Evolutionary conservation across 495 filamentous ascomycete genomes (phyloP).

Genomic region (Acidiella bohemica): DNA sequence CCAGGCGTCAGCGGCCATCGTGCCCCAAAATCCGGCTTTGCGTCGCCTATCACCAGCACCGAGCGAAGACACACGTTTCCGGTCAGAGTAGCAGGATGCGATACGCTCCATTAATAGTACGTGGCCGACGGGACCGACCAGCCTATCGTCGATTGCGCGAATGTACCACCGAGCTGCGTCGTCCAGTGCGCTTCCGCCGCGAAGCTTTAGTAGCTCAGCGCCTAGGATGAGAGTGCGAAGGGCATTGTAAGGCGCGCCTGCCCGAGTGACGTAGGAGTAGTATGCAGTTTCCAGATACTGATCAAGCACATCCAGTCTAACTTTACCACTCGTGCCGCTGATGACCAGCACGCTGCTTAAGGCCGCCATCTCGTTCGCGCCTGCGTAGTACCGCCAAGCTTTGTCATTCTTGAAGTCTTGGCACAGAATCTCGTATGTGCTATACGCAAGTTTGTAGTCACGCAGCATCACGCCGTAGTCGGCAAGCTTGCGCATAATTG

Average conservation of each 20-base stretch:
- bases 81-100: constrained; percentile 66
- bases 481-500: constrained; percentile 80
- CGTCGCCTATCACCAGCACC: constrained; percentile 54
- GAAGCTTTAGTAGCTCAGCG: constrained; percentile 65
- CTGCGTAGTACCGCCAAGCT: constrained; percentile 90
- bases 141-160: constrained; percentile 59
- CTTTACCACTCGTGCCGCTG: constrained; percentile 49
- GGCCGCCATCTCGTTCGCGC: constrained; percentile 83
- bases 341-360: constrained; percentile 66
- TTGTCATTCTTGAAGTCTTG: constrained; percentile 87
- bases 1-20: constrained; percentile 75
- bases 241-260: constrained; percentile 56
- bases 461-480: constrained; percentile 94
- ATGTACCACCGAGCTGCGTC: constrained; percentile 78
- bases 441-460: constrained; percentile 85
- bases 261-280: constrained; percentile 85
- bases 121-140: constrained; percentile 60
- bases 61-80: constrained; percentile 47
- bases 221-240: constrained; percentile 63
- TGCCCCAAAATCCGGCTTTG: constrained; percentile 83
- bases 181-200: constrained; percentile 61
- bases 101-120: constrained; percentile 73
- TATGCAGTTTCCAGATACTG: constrained; percentile 73
- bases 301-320: constrained; percentile 64
- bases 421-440: constrained; percentile 76